Base-by-base conservation (phyloP, 1,284 basidiomycete genomes). In the Ceratorhiza oryzae-sativae region DNA sequence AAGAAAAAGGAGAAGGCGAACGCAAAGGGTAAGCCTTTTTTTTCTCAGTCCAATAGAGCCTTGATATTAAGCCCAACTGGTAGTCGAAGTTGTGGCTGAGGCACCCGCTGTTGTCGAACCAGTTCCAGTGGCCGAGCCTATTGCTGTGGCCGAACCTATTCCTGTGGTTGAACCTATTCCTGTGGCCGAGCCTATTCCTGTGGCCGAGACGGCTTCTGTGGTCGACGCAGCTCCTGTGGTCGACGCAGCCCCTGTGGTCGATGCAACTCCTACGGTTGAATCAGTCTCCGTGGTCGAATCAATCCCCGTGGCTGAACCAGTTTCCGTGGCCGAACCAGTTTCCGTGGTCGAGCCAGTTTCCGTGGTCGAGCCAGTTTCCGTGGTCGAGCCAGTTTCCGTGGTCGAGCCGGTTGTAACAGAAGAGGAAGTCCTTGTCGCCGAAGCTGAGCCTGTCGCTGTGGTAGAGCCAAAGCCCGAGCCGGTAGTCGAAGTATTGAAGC, bases 211-310 rank as follows among this genome's bases (percentile, higher is more conserved):
- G 13, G 8, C 13, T 53, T 20, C 34, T 8, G 13, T 20, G 12
- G 61, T 63, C 15, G 61, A 63, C 10, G 25, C 27, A 39, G n/a
- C n/a, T n/a, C n/a, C n/a, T n/a, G 60, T 62, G 9, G 60, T 46
- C 41, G 59, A 48, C 3, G 36, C 13, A 25, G n/a, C n/a, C n/a
- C n/a, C n/a, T n/a, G 60, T 62, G 9, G 60, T 46, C 41, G 59
- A 48, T 3, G 36, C 13, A 25, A n/a, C n/a, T n/a, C n/a, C n/a
- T n/a, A 42, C 48, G 9, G 60, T 46, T 30, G 59, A 48, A 9
- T 39, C 13, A 25, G n/a, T n/a, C n/a, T n/a, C n/a, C n/a, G 60
- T 62, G 9, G 60, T 46, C 41, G 59, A 48, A 9, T 39, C 13
- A 25, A 4, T 48, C 10, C 6, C 45, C 23, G 60, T 45, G n/a